Evolutionary conservation across 345 rosid genomes (phyloP).

Genomic region (Aquilaria sinensis): DNA sequence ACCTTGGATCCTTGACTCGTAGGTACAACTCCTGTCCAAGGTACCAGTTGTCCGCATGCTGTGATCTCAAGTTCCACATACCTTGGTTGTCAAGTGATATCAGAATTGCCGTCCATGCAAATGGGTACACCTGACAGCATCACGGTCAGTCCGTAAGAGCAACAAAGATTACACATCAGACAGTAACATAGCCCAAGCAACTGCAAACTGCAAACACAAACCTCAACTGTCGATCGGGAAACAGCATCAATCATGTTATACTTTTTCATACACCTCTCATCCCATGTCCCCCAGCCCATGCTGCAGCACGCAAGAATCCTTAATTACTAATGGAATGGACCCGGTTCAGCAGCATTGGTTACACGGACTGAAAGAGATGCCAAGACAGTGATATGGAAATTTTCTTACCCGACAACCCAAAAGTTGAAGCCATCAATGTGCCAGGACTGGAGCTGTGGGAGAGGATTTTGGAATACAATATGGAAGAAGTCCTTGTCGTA

Average conservation of each 20-base stretch:
- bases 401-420: slow-evolving; percentile 35
- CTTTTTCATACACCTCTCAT: slow-evolving; percentile 14
- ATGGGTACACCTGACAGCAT: slow-evolving; percentile 32
- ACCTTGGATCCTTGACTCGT: slow-evolving; percentile 21
- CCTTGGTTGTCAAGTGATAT: slow-evolving; percentile 38
- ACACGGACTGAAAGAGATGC: too few species aligned
- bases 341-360: too few species aligned
- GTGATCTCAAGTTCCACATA: slow-evolving; percentile 49
- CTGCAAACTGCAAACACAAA: slow-evolving; percentile 6
- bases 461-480: slow-evolving; percentile 34
- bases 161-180: too few species aligned
- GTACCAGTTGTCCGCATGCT: slow-evolving; percentile 27
- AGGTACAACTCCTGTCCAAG: slow-evolving; percentile 39
- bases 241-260: slow-evolving; percentile 29
- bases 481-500: slow-evolving; percentile 27
- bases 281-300: slow-evolving; percentile 25
- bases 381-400: too few species aligned
- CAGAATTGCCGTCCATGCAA: slow-evolving; percentile 40
- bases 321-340: too few species aligned
- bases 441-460: slow-evolving; percentile 30
- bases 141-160: neutral
- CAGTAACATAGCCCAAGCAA: too few species aligned
- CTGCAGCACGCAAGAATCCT: slow-evolving; percentile 10
- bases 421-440: slow-evolving; percentile 49
- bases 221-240: slow-evolving; percentile 34